phyloP scores from a whole-genome alignment of 345 rosid genomes.

The Melaleuca quinquenervia region DNA sequence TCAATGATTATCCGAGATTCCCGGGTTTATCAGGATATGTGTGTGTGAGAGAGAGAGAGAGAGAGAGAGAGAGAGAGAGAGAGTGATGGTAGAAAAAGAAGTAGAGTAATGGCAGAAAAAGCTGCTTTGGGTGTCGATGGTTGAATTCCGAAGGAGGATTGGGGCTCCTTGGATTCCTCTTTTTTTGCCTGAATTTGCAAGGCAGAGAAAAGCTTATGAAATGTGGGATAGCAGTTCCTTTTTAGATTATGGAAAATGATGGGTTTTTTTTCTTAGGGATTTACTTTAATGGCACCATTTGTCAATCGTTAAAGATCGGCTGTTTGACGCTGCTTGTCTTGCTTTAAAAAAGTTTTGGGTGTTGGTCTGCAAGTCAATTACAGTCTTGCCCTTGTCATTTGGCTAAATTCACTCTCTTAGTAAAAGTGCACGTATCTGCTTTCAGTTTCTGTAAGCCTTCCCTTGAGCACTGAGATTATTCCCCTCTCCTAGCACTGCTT shows the following conservation, averaged over 20 bases:
- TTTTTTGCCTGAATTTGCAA: not conserved
- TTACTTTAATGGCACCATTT: not conserved
- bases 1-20: conserved; percentile 1
- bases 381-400: not conserved
- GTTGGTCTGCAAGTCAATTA: not conserved
- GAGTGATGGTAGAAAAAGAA: not conserved
- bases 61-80: not conserved
- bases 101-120: not conserved
- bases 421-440: not conserved
- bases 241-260: not conserved
- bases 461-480: not conserved
- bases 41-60: not conserved
- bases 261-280: not conserved
- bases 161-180: not conserved
- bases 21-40: not conserved
- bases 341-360: not conserved
- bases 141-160: not conserved
- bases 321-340: not conserved
- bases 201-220: not conserved
- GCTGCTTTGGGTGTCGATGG: not conserved
- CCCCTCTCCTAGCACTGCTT: not conserved
- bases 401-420: not conserved
- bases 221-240: not conserved
- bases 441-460: not conserved
- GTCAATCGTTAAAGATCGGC: not conserved